phyloP scores from a whole-genome alignment of 768 basidiomycete genomes.

The Cubamyces sp. region DNA sequence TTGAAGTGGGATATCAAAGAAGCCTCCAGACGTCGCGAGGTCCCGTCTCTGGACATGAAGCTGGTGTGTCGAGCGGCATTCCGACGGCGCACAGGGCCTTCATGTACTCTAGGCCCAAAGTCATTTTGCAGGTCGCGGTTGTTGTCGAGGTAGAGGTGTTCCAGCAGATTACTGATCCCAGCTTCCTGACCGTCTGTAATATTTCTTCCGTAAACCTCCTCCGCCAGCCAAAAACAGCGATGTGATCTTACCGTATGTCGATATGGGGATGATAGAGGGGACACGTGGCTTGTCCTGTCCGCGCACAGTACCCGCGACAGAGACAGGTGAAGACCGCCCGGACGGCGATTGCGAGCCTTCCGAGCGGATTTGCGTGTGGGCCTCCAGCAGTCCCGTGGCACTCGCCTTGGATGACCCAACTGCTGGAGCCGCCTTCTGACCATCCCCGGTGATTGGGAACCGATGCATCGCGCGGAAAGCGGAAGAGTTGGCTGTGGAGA shows the following conservation, averaged over 20 bases:
- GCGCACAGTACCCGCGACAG: conserved; percentile 58
- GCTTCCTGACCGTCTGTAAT: conserved; percentile 84
- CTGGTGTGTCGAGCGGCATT: conserved; percentile 66
- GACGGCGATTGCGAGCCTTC: conserved; percentile 75
- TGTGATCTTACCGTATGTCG: conserved; percentile 64
- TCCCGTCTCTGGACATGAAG: conserved; percentile 68
- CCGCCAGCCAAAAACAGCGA: neutral
- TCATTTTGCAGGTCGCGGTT: conserved; percentile 85
- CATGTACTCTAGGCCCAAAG: conserved; percentile 87
- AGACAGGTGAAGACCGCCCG: conserved; percentile 77
- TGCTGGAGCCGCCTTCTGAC: conserved; percentile 87
- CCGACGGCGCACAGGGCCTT: conserved; percentile 79
- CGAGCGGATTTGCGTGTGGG: conserved; percentile 66
- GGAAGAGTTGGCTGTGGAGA: conserved; percentile 72
- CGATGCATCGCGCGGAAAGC: conserved; percentile 56
- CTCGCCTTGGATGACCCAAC: conserved; percentile 84
- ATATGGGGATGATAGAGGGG: conserved; percentile 62
- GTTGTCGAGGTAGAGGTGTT: conserved; percentile 87
- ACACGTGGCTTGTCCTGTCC: conserved; percentile 51
- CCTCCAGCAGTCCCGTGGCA: conserved; percentile 81
- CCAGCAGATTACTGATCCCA: conserved; percentile 85
- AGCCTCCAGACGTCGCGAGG: conserved; percentile 66
- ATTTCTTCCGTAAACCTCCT: neutral
- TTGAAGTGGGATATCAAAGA: conserved; percentile 82
- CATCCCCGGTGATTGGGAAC: conserved; percentile 74